Base-by-base conservation (phyloP, 2,329 filamentous ascomycete genomes). In the Tolypocladium ophioglossoides region DNA sequence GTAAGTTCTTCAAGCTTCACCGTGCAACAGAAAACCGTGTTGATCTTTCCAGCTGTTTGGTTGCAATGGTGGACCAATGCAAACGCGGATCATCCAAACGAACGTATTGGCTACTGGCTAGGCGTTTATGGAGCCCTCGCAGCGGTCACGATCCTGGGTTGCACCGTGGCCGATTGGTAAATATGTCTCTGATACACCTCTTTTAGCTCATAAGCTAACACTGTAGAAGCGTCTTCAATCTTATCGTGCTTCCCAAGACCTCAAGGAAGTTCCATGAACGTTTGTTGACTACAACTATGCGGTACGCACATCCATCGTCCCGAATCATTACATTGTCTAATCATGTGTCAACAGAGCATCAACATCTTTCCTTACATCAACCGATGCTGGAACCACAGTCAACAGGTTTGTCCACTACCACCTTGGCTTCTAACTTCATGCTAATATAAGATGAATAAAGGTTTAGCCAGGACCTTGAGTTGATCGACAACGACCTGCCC, bases 401-500 rank as follows among this genome's bases (percentile, higher is more conserved):
- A 72, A 73, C 51, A 62, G 60, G 52, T 57, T 32, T 1, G 51
- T 35, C 9, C 1, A 18, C 1, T 22, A 4, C 9, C 2, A 9
- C 7, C 16, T 10, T 30, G 2, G 5, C 4, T 14, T 22, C 11
- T 20, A 11, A 16, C 9, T 40, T 10, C 10, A 9, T 9, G 32
- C 52, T 56, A 20, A 56, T 8, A 6, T 14, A 14, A 47, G 14
- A 32, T 5, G 8, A 46, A 24, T 30, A n/a, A 35, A 57, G 68
- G 30, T 73, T 74, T 55, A 71, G 68, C 3, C 71, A 74, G 52
- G 71, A 73, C 56, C 68, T 73, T 56, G 65, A 68, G 1, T 56
- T 73, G 3, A 62, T 71, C 20, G 70, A 72, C 55, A 64, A 64
- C 22, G 67, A 71, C 49, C 59, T 73, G 2, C 70, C 71, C 1